Base-by-base conservation (phyloP, 208 protist genomes). In the Leishmania turanica region DNA sequence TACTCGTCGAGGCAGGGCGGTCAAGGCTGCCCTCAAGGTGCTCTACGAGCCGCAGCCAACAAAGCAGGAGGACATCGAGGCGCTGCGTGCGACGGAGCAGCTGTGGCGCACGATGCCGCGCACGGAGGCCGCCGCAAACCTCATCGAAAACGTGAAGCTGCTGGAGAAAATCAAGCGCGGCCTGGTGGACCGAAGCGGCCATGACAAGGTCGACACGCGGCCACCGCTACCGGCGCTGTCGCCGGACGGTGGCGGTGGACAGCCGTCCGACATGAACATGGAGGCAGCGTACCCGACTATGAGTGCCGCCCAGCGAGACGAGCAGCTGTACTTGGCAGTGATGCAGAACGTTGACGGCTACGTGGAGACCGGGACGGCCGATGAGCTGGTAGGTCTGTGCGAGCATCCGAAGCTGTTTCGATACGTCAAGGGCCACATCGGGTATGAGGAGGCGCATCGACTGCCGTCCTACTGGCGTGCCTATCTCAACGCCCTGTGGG, bases 121-220 rank as follows among this genome's bases (percentile, higher is more conserved):
- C 65, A 78, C 89, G 19, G 56, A 45, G 13, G 89, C 90, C 0
- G 82, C 90, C 11, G 68, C 72, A 4, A 92, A 96, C 81, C 80
- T 93, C 45, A 85, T 96, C 49, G 88, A 89, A 37, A 96, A 96
- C 65, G 87, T 94, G 6, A 64, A 47, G 15, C 89, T 90, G 34
- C 80, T 96, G 15, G 84, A 83, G 24, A 80, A 86, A 47, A 81
- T 96, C n/a, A 78, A 77, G 13, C 69, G 75, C 19, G 86, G 88
- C 3, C 65, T 83, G 60, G 79, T 89, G n/a, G 81, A 88, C 80
- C 83, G 70, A 47, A 66, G 77, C 40, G 81, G 79, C 0, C 77
- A 74, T 34, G 80, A 86, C 69, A 81, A 75, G 21, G 34, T 70
- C 21, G 2, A 58, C 8, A 77, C 58, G 5, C 74, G 56, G 49